Evolutionary conservation across 345 rosid species (phyloP).

Genomic region (Turnera subulata): DNA sequence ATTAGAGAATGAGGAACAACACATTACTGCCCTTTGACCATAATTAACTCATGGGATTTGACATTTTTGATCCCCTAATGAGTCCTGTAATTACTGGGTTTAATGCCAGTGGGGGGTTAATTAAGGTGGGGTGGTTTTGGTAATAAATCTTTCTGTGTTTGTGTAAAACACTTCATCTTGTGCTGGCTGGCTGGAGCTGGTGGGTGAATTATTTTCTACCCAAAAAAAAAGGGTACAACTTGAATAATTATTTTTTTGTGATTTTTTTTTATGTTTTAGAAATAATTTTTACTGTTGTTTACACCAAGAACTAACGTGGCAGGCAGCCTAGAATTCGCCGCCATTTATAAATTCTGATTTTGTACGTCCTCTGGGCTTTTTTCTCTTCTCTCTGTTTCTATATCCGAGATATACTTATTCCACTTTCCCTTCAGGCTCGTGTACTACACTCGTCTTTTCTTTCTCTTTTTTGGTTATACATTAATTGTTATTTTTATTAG

Average conservation of each 20-base stretch:
- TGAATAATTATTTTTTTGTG: neutral
- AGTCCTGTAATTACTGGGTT: neutral
- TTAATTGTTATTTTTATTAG: too few species aligned
- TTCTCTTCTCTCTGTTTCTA: slow-evolving; percentile 36
- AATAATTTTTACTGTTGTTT: slow-evolving; percentile 4
- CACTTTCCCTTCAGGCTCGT: slow-evolving; percentile 14
- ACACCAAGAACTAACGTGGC: slow-evolving; percentile 53
- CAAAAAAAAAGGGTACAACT: neutral
- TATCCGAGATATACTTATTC: slow-evolving; percentile 21
- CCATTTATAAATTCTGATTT: slow-evolving; percentile 49
- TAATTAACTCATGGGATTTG: too few species aligned
- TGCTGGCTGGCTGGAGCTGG: slow-evolving; percentile 6
- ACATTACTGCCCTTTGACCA: too few species aligned
- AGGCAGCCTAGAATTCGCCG: slow-evolving; percentile 79
- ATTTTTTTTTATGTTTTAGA: neutral
- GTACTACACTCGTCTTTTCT: slow-evolving; percentile 4
- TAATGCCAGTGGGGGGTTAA: neutral
- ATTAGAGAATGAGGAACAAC: too few species aligned
- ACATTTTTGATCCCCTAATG: neutral
- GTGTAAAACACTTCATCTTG: slow-evolving; percentile 8
- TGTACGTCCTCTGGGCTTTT: slow-evolving; percentile 53
- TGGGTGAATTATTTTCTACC: neutral
- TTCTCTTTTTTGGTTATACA: too few species aligned
- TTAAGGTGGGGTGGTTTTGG: neutral
- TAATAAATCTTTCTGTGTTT: neutral